Evolutionary conservation across 1,284 basidiomycete genomes (phyloP).

Genomic region (Ceratobasidium sp.): DNA sequence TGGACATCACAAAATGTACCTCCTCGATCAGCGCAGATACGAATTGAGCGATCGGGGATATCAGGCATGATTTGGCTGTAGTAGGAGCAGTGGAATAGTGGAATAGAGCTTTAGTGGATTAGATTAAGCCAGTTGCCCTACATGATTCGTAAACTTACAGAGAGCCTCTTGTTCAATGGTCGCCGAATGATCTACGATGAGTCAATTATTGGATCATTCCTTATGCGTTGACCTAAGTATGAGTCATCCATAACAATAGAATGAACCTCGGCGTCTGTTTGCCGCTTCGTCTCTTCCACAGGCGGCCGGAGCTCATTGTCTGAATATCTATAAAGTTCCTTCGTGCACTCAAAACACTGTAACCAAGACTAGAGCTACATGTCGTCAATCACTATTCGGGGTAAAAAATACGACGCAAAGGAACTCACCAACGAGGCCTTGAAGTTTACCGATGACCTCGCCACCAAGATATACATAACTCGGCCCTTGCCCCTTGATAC

Average conservation of each 20-base stretch:
- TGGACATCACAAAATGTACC: slow-evolving; percentile 88
- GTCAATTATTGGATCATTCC: too few relatives aligned
- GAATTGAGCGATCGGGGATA: slow-evolving; percentile 71
- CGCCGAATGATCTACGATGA: too few relatives aligned
- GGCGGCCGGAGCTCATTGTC: too few relatives aligned
- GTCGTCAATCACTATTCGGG: slow-evolving; percentile 7
- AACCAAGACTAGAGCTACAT: neutral
- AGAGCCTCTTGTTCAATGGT: too few relatives aligned
- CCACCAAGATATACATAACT: slow-evolving; percentile 5
- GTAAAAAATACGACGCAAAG: slow-evolving; percentile 18
- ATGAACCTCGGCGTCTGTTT: neutral
- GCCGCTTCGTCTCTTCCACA: neutral
- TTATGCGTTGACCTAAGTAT: neutral
- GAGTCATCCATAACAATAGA: neutral
- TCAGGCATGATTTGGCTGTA: neutral
- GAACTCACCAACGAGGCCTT: slow-evolving; percentile 3
- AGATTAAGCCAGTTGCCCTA: neutral
- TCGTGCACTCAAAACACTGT: too few relatives aligned
- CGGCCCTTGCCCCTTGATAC: slow-evolving; percentile 18
- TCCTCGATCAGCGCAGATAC: slow-evolving; percentile 73
- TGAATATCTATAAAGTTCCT: too few relatives aligned
- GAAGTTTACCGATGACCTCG: neutral
- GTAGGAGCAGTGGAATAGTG: too few relatives aligned
- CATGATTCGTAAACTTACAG: too few relatives aligned
- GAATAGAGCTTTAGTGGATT: neutral